Evolutionary conservation across 306 rosid species (phyloP), one percentile per base, ranked within the genome.

Genomic region (Fagus crenata): DNA sequence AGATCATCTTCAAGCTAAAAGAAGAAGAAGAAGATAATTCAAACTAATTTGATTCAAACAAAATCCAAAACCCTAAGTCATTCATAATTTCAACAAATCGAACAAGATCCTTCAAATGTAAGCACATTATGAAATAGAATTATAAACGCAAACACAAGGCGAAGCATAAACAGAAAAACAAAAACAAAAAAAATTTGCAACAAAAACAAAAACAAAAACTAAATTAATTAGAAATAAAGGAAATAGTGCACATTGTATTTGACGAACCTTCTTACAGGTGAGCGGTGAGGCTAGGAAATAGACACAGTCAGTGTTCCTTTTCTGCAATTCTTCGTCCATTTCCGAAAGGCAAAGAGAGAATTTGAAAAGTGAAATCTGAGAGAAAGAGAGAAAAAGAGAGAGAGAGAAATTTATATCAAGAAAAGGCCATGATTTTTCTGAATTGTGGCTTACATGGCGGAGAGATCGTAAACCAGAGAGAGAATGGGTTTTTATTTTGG

Each of bases 221-320:
- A 13, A 7, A 49, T 8, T 3, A 33, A 41, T 3, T 17, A 12
- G 15, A 31, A 33, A 59, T 2, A 75, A 80, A n/a, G 22, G 15
- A 53, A 31, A 65, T 9, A 39, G 71, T 28, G 51, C 49, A 6
- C 71, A 65, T 65, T 65, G 49, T 43, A 7, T 12, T 46, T 14
- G 36, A 74, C 72, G 59, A 53, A 91, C 96, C 96, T 94, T 94
- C 86, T 89, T 88, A 91, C 98, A 94, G 68, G 98, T 90, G 82
- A 92, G 90, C 42, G 98, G 98, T 32, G 98, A 90, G 55, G 96
- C 97, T 77, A 89, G 74, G 87, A 94, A 92, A 84, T 89, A 89
- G 69, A 92, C 94, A 80, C 98, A 94, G 84, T 94, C 97, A 71
- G 95, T 90, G 87, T 82, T 78, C 51, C 86, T 91, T 75, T 88